Percentiles rank a stretch among this genome's conserved stretches.
Conservation (phyloP, 495 filamentous ascomycete genomes). For the Annulohypoxylon maeteangense region DNA sequence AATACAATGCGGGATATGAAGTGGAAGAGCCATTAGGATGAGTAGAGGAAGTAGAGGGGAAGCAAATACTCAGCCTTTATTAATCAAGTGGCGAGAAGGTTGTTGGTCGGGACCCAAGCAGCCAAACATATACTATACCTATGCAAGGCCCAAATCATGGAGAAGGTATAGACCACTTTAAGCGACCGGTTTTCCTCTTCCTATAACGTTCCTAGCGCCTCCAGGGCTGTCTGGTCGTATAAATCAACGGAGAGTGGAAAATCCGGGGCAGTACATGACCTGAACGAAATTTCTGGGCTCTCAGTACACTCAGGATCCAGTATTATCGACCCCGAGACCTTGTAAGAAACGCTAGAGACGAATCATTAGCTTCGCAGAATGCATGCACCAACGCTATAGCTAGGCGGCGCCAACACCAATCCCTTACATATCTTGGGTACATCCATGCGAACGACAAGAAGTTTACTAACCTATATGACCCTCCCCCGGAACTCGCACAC, state of each 20-base stretch:
- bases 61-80: too few species aligned
- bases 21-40: conserved; percentile 12
- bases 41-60: too few species aligned
- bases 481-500: not conserved
- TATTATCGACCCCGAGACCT: not conserved
- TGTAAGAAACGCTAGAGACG: not conserved
- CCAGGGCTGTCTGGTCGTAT: not conserved
- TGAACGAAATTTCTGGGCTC: not conserved
- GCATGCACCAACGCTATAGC: not conserved
- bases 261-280: conserved; percentile 5
- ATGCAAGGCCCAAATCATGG: too few species aligned
- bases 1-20: conserved; percentile 33
- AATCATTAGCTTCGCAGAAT: not conserved
- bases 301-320: conserved; percentile 1
- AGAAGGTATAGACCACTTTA: too few species aligned
- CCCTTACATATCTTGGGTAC: too few species aligned
- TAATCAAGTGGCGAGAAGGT: too few species aligned
- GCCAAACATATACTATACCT: too few species aligned
- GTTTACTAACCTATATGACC: not conserved
- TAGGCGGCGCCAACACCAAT: not conserved
- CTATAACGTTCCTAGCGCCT: too few species aligned
- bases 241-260: not conserved
- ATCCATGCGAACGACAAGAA: not conserved
- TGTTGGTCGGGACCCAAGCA: too few species aligned
- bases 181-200: too few species aligned